Percentiles rank a stretch among this genome's conserved stretches.
These are phyloP conservation scores for Penicillium goetzii DNA, from an alignment of 495 filamentous ascomycete genomes.

Conservation along the genomic window DNA sequence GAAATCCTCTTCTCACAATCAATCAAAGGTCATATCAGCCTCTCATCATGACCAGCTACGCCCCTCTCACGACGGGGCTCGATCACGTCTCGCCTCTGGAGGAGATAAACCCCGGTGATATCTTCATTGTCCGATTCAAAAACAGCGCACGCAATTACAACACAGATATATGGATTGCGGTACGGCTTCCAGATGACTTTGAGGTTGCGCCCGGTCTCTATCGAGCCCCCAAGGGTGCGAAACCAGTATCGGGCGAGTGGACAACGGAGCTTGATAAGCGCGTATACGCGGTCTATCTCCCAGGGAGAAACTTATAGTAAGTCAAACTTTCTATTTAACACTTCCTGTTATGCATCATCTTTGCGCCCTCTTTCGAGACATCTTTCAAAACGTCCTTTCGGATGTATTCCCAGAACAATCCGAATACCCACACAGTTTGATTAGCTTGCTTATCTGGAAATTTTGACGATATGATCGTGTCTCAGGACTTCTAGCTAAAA, in stretches of 20 bases:
- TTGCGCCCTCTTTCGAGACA: background rate
- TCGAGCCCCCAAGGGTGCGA: constrained; percentile 14
- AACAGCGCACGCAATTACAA: constrained; percentile 15
- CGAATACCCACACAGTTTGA: too few species aligned
- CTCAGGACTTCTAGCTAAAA: background rate
- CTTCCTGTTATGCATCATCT: background rate
- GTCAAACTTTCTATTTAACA: background rate
- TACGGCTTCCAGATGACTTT: constrained; percentile 14
- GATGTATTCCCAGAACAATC: background rate
- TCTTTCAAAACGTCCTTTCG: background rate
- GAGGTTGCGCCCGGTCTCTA: constrained; percentile 4
- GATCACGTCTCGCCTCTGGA: background rate
- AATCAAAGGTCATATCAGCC: background rate
- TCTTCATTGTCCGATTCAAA: constrained; percentile 24
- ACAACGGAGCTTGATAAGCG: constrained; percentile 7
- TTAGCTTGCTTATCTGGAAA: background rate
- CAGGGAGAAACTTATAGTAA: constrained; percentile 28
- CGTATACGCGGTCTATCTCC: constrained; percentile 24
- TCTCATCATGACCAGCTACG: background rate
- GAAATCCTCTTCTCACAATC: background rate
- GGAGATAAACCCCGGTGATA: constrained; percentile 16
- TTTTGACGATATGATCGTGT: background rate
- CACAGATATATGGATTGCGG: constrained; percentile 25
- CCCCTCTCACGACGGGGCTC: background rate
- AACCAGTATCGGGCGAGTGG: constrained; percentile 16